These are phyloP conservation scores for Blastobotrys muscicola DNA, from an alignment of 805 yeast genomes.

Conservation along the genomic window DNA sequence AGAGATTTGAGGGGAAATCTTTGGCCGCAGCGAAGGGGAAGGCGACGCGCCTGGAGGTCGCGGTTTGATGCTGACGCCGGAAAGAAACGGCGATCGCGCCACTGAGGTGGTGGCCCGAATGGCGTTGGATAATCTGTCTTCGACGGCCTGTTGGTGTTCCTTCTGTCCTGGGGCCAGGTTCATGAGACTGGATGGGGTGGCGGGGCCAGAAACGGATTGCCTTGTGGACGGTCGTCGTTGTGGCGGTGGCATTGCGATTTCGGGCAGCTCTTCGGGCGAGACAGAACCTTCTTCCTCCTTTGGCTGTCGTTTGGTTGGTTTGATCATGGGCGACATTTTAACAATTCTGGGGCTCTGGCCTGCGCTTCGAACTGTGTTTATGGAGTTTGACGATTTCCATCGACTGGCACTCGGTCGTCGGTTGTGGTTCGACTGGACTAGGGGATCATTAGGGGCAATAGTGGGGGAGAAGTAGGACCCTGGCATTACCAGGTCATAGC, in stretches of 20 bases:
- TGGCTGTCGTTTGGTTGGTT: background rate
- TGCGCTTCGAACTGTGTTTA: conserved; percentile 3
- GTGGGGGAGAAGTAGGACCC: conserved; percentile 16
- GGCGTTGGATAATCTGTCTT: conserved; percentile 16
- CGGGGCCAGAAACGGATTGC: conserved; percentile 17
- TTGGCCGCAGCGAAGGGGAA: conserved; percentile 14
- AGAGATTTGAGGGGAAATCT: conserved; percentile 16
- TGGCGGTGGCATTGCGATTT: conserved; percentile 14
- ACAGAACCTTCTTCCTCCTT: background rate
- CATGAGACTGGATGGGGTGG: conserved; percentile 27
- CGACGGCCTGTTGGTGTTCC: conserved; percentile 3
- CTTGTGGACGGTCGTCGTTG: conserved; percentile 1
- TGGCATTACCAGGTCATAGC: conserved; percentile 15
- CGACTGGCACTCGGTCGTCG: background rate
- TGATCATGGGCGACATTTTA: conserved; percentile 16
- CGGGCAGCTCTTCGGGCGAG: conserved; percentile 5
- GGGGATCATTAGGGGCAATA: background rate
- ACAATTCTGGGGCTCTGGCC: conserved; percentile 8
- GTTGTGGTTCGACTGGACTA: background rate
- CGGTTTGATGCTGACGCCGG: conserved; percentile 3
- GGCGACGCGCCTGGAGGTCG: conserved; percentile 16
- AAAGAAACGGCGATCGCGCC: background rate
- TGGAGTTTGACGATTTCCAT: background rate
- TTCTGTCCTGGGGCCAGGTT: conserved; percentile 11
- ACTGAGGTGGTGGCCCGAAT: conserved; percentile 12